Evolutionary conservation across 768 basidiomycete species (phyloP).

Genomic region (Naganishia vaughanmartiniae): DNA sequence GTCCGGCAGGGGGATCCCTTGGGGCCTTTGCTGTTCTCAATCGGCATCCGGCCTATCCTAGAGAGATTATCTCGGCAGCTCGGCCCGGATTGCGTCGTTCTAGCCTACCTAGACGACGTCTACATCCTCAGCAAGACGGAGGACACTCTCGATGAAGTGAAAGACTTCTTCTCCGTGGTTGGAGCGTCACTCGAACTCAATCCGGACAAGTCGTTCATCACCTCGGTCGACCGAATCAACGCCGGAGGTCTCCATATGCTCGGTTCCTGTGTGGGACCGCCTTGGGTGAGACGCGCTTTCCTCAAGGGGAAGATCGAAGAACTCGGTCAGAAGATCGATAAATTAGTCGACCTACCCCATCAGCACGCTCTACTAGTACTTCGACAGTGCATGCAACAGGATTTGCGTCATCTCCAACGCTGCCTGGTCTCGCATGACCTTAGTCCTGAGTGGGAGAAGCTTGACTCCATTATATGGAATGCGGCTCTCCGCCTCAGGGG

Average conservation of each 20-base stretch:
- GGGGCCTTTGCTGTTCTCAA: too few species aligned
- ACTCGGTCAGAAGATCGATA: too few species aligned
- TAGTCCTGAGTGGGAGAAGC: background rate
- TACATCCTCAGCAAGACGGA: too few species aligned
- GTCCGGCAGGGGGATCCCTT: too few species aligned
- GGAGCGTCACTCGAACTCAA: constrained; percentile 25
- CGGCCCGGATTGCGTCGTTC: constrained; percentile 24
- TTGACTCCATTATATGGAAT: background rate
- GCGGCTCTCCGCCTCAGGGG: background rate
- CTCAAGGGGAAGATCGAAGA: too few species aligned
- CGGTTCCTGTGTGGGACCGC: too few species aligned
- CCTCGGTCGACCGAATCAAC: constrained; percentile 15
- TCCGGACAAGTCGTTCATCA: constrained; percentile 21
- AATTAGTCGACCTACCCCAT: too few species aligned
- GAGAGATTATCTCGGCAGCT: constrained; percentile 25
- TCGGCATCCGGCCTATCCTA: constrained; percentile 24
- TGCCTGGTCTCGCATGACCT: constrained; percentile 2
- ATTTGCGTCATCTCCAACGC: background rate
- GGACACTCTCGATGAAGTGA: background rate
- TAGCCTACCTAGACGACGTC: too few species aligned
- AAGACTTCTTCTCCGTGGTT: constrained; percentile 7
- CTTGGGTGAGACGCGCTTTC: too few species aligned
- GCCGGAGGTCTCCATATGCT: constrained; percentile 3
- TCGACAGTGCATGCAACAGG: too few species aligned
- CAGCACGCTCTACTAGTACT: too few species aligned